Conservation (phyloP, 495 filamentous ascomycete genomes). For the Margaritispora aquatica region DNA sequence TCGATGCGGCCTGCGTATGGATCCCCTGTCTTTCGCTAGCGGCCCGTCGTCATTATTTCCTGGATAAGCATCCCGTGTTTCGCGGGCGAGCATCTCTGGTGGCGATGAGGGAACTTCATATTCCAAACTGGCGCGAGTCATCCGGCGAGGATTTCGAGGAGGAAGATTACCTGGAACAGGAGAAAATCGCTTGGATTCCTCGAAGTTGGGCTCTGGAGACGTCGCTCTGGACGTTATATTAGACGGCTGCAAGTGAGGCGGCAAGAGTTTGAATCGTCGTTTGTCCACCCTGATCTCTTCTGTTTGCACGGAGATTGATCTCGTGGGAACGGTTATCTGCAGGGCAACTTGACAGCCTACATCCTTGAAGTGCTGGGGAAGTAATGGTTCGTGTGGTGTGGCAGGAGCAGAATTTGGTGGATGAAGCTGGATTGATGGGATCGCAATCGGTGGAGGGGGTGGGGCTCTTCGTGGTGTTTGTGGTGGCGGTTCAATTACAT, state of each 20-base stretch:
- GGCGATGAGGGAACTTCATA: conserved; percentile 41
- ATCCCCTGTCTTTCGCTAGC: conserved; percentile 50
- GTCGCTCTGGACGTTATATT: conserved; percentile 53
- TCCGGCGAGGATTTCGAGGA: conserved; percentile 44
- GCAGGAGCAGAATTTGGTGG: conserved; percentile 47
- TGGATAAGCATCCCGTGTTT: conserved; percentile 61
- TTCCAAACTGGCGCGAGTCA: conserved; percentile 37
- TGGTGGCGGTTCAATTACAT: conserved; percentile 26
- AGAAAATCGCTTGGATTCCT: conserved; percentile 37
- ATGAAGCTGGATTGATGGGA: conserved; percentile 57
- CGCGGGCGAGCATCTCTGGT: conserved; percentile 27
- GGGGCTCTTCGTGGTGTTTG: conserved; percentile 26
- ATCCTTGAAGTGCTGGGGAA: conserved; percentile 50
- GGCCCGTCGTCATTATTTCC: conserved; percentile 83
- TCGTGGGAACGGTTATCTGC: conserved; percentile 37
- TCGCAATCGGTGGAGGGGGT: conserved; percentile 35
- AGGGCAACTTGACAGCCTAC: conserved; percentile 48
- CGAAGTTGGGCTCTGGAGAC: conserved; percentile 33
- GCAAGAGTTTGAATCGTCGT: conserved; percentile 59
- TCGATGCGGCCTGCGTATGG: conserved; percentile 62
- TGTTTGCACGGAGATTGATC: conserved; percentile 76
- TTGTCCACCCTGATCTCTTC: conserved; percentile 78
- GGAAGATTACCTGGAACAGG: conserved; percentile 44
- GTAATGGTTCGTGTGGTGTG: conserved; percentile 44
- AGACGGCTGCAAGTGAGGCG: conserved; percentile 71